phyloP scores from a whole-genome alignment of 2,329 filamentous ascomycete species.

The Nannizziopsis barbatae region DNA sequence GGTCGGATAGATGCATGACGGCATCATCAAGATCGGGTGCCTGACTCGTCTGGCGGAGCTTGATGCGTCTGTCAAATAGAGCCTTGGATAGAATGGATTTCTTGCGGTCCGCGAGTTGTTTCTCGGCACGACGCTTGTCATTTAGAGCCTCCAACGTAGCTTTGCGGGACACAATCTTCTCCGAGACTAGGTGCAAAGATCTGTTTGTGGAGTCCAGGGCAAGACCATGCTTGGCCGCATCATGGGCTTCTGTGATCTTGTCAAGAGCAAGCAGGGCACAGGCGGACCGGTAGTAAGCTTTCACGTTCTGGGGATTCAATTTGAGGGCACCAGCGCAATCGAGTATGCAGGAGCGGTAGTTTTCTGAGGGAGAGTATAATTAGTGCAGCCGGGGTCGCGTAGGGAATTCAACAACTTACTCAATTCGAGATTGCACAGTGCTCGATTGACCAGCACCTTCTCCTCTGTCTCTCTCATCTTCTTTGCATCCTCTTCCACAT shows the following conservation, averaged over 20 bases:
- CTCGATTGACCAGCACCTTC: slow-evolving; percentile 72
- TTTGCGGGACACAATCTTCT: slow-evolving; percentile 52
- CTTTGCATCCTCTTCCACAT: slow-evolving; percentile 47
- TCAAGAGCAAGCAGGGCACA: slow-evolving; percentile 67
- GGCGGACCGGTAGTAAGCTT: slow-evolving; percentile 80
- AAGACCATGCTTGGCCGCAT: slow-evolving; percentile 64
- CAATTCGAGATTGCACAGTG: slow-evolving; percentile 77
- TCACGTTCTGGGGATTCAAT: slow-evolving; percentile 69
- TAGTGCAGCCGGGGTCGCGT: neutral
- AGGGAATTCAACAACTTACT: slow-evolving; percentile 37
- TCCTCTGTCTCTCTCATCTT: slow-evolving; percentile 58
- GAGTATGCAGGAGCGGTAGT: slow-evolving; percentile 74
- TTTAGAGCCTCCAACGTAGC: slow-evolving; percentile 46
- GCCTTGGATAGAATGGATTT: slow-evolving; percentile 53
- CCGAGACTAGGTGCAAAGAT: slow-evolving; percentile 50
- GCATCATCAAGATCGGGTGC: slow-evolving; percentile 86
- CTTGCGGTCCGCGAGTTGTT: slow-evolving; percentile 41
- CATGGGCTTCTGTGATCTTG: slow-evolving; percentile 67
- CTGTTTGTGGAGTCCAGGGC: slow-evolving; percentile 59
- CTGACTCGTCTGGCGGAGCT: slow-evolving; percentile 26
- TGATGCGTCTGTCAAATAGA: slow-evolving; percentile 50
- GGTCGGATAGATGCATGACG: slow-evolving; percentile 55
- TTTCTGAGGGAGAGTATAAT: slow-evolving; percentile 41
- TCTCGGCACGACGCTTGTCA: slow-evolving; percentile 44
- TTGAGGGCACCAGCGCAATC: slow-evolving; percentile 73